phyloP scores from a whole-genome alignment of 2,329 filamentous ascomycete species.

The Alternaria sp. region DNA sequence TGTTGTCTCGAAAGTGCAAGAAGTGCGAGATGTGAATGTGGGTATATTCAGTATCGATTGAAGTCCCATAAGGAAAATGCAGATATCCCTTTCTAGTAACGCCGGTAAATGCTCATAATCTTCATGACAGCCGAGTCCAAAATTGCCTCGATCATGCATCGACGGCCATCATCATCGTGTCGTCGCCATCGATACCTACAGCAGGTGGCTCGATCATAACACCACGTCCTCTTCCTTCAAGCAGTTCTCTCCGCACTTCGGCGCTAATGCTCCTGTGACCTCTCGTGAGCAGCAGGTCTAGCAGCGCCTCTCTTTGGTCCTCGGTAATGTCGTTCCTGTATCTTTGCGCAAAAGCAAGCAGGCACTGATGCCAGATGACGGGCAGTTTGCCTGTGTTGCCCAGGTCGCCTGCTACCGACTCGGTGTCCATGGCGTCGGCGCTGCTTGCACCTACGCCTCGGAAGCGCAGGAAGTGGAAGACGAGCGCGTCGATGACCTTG shows the following conservation, averaged over 20 bases:
- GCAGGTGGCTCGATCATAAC: conserved; percentile 69
- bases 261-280: conserved; percentile 90
- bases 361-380: conserved; percentile 94
- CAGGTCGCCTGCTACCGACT: conserved; percentile 45
- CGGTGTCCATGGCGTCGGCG: conserved; percentile 62
- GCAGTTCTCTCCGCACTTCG: conserved; percentile 85
- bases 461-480: conserved; percentile 97
- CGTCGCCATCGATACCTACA: conserved; percentile 75
- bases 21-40: not conserved
- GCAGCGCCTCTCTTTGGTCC: conserved; percentile 87
- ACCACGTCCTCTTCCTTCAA: conserved; percentile 87
- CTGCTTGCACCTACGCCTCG: conserved; percentile 71
- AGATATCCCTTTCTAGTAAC: conserved; percentile 11
- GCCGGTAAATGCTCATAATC: conserved; percentile 19
- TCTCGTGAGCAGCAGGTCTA: conserved; percentile 84
- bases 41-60: conserved; percentile 9
- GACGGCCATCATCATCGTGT: conserved; percentile 79
- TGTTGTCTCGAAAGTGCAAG: not conserved
- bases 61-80: not conserved
- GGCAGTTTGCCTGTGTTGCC: conserved; percentile 73
- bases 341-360: conserved; percentile 89
- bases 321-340: conserved; percentile 97
- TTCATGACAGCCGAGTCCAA: not conserved
- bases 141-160: conserved; percentile 8
- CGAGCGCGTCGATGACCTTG: conserved; percentile 91